phyloP scores from a whole-genome alignment of 129 eudicot species.

The Erigeron canadensis region DNA sequence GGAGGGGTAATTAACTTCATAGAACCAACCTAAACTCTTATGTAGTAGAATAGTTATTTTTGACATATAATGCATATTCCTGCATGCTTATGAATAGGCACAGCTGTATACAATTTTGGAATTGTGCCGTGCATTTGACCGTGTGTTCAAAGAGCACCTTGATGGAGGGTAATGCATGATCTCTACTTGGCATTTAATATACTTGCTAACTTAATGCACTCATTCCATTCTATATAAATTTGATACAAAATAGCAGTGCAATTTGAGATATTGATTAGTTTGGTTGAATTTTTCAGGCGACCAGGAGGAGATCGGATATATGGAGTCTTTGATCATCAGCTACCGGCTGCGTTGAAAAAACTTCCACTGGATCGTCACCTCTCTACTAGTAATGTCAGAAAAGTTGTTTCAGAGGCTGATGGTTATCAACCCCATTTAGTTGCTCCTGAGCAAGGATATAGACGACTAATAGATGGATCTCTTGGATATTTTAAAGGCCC shows the following conservation, averaged over 20 bases:
- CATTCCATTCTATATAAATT: not conserved
- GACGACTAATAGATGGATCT: constrained; percentile 97
- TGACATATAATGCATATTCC: not conserved
- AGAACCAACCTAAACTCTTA: not conserved
- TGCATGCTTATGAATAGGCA: constrained; percentile 51
- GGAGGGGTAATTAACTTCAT: constrained; percentile 75
- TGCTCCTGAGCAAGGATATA: constrained; percentile 99
- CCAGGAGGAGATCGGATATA: constrained; percentile 95
- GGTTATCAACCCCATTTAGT: constrained; percentile 98
- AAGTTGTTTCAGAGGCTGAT: constrained; percentile 97
- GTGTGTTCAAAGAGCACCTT: constrained; percentile 87
- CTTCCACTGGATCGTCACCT: constrained; percentile 99
- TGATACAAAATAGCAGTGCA: constrained; percentile 5
- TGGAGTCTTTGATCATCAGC: constrained; percentile 96
- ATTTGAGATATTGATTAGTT: not conserved
- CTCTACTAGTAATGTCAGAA: constrained; percentile 72
- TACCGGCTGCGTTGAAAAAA: constrained; percentile 95
- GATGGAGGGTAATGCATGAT: constrained; percentile 92
- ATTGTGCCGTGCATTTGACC: constrained; percentile 97
- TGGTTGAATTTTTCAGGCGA: constrained; percentile 52
- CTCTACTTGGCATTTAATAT: constrained; percentile 17
- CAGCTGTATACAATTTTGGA: constrained; percentile 90
- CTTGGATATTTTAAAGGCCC: constrained; percentile 99
- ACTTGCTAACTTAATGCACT: not conserved
- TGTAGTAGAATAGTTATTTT: not conserved